phyloP scores from a whole-genome alignment of 1,284 basidiomycete genomes.

The Melanopsichium pennsylvanicum region DNA sequence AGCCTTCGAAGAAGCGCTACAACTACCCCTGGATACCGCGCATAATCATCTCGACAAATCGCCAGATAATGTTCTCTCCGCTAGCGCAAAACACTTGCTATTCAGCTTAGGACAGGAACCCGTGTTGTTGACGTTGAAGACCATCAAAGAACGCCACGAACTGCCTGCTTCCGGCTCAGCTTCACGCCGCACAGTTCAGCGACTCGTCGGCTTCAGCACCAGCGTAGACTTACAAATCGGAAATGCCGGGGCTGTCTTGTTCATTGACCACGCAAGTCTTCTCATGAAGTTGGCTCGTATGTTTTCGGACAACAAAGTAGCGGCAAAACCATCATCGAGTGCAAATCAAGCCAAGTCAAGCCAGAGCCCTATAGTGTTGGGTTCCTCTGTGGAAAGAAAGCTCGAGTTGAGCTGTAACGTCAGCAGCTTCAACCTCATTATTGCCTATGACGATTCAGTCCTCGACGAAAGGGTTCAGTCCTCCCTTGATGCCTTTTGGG shows the following conservation, averaged over 20 bases:
- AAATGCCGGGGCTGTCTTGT: slow-evolving; percentile 20
- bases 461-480: neutral
- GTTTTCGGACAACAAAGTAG: neutral
- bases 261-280: slow-evolving; percentile 27
- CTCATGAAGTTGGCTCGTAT: slow-evolving; percentile 6
- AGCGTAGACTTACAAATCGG: slow-evolving; percentile 25
- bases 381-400: neutral
- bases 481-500: slow-evolving; percentile 39
- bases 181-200: slow-evolving; percentile 19
- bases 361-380: neutral
- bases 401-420: slow-evolving; percentile 10
- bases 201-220: slow-evolving; percentile 23
- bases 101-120: slow-evolving; percentile 31
- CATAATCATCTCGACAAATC: neutral
- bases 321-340: neutral
- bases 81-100: neutral
- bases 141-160: slow-evolving; percentile 33
- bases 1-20: neutral
- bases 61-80: neutral
- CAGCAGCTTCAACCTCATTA: slow-evolving; percentile 30
- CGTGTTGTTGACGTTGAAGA: slow-evolving; percentile 15
- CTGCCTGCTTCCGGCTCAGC: neutral
- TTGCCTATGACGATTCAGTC: slow-evolving; percentile 35
- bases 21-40: neutral
- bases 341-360: too few relatives aligned